These are phyloP conservation scores for Pleurozium schreberi DNA, from an alignment of 225 moss, liverwort and hornwort genomes.

Conservation along the genomic window DNA sequence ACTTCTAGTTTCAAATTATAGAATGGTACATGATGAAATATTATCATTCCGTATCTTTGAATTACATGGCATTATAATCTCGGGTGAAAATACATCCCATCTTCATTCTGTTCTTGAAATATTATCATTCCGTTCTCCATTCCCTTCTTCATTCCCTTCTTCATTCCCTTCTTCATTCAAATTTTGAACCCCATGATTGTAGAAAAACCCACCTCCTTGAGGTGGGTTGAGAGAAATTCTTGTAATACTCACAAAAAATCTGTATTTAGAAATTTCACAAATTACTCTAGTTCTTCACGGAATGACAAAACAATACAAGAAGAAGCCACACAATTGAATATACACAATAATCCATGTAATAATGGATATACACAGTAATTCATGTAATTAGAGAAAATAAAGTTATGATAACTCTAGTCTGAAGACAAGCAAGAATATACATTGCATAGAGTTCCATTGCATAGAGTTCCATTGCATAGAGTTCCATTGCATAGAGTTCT, in stretches of 20 bases:
- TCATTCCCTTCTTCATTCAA: too few species aligned
- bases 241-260: rapidly evolving
- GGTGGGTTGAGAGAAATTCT: not conserved
- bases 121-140: too few species aligned
- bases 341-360: too few species aligned
- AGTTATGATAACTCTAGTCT: not conserved
- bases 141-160: too few species aligned
- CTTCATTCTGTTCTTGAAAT: too few species aligned
- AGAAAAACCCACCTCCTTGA: not conserved
- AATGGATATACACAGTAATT: too few species aligned
- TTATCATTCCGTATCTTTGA: not conserved
- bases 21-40: not conserved
- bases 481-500: not conserved
- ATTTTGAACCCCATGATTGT: not conserved
- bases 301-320: not conserved
- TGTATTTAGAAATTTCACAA: not conserved
- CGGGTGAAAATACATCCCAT: not conserved
- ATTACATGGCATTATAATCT: too few species aligned
- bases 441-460: too few species aligned
- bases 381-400: not conserved
- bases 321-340: not conserved
- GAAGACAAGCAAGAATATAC: not conserved
- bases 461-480: too few species aligned
- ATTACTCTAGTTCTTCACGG: not conserved
- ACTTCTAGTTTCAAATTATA: not conserved